These are phyloP conservation scores for Acanthamoeba castellanii DNA, from an alignment of 208 protist species.

Conservation along the genomic window DNA sequence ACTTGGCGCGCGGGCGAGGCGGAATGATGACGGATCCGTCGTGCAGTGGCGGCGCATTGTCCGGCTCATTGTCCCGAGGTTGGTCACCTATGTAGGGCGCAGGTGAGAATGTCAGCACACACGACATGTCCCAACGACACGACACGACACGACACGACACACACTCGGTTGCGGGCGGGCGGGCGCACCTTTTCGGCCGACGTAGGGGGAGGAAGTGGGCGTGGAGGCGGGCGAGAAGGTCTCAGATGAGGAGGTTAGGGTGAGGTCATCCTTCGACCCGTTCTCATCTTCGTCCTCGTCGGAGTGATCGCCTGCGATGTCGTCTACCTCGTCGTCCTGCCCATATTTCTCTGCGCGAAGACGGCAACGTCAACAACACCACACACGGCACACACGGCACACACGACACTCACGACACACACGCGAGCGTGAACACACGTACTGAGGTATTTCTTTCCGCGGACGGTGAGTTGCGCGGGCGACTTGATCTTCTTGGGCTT, in stretches of 20 bases:
- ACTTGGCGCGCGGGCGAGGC: background rate
- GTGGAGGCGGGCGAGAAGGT: background rate
- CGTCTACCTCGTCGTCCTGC: constrained; percentile 27
- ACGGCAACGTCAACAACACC: background rate
- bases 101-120: background rate
- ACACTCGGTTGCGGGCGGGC: no score
- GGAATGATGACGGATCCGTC: constrained; percentile 14
- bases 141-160: no score
- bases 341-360: background rate
- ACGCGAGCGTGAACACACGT: no score
- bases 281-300: background rate
- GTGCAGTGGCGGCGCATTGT: background rate
- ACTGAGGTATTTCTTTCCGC: constrained; percentile 52
- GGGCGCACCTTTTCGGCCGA: background rate
- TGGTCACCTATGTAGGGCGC: background rate
- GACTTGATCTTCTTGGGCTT: constrained; percentile 49
- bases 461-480: constrained; percentile 20
- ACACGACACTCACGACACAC: no score
- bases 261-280: background rate
- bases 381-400: no score
- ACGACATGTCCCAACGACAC: no score
- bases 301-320: constrained; percentile 1
- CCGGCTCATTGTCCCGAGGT: background rate
- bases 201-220: background rate
- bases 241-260: background rate